Percentiles rank a stretch among this genome's conserved stretches.
Evolutionary conservation across 2,329 filamentous ascomycete genomes (phyloP).

Genomic region (Aspergillus sp.): DNA sequence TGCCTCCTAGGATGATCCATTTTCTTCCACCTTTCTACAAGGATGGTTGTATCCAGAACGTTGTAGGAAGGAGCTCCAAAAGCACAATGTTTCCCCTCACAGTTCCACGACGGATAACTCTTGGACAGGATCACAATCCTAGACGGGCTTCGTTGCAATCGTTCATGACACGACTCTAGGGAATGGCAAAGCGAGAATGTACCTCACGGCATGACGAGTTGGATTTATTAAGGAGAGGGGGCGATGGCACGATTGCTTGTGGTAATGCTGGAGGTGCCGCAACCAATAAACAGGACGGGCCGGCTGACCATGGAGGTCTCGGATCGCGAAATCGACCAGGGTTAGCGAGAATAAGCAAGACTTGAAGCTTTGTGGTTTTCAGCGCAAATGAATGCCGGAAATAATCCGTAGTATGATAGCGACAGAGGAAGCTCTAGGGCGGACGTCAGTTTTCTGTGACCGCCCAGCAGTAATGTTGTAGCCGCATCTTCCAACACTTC

Average conservation of each 20-base stretch:
- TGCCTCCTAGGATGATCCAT: slow-evolving; percentile 1
- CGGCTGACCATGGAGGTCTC: too few relatives aligned
- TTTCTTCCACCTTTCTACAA: not conserved
- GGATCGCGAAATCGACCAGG: too few relatives aligned
- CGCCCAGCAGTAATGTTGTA: not conserved
- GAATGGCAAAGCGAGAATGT: slow-evolving; percentile 1
- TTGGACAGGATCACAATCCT: not conserved
- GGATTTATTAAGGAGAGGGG: not conserved
- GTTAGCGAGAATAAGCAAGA: too few relatives aligned
- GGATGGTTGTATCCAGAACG: not conserved
- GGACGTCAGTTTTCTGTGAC: slow-evolving; percentile 1
- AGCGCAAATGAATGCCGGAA: too few relatives aligned
- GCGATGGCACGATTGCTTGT: slow-evolving; percentile 3
- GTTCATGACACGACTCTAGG: not conserved
- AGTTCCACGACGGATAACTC: not conserved
- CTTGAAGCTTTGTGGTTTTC: too few relatives aligned
- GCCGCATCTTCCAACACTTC: not conserved
- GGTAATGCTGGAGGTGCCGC: too few relatives aligned
- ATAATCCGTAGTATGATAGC: too few relatives aligned
- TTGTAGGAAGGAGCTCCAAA: not conserved
- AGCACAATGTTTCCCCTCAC: not conserved
- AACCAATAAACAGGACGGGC: too few relatives aligned
- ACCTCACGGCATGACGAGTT: slow-evolving; percentile 13
- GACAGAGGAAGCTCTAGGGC: slow-evolving; percentile 12
- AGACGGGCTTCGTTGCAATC: not conserved